phyloP scores from a whole-genome alignment of 2,329 filamentous ascomycete genomes.

The Cytospora piceae region DNA sequence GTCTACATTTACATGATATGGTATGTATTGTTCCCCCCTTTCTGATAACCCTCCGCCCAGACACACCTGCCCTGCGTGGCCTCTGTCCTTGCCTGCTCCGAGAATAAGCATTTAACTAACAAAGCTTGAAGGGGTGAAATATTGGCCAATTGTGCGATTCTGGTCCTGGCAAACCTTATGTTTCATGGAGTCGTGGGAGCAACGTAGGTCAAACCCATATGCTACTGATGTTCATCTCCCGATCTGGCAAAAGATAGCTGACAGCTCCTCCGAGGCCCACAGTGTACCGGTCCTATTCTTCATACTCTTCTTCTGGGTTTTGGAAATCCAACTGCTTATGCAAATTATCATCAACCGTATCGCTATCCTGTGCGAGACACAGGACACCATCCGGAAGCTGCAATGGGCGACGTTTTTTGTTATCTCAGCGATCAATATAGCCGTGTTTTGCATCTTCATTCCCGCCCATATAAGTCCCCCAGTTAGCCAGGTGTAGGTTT shows the following conservation, averaged over 20 bases:
- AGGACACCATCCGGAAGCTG: constrained; percentile 42
- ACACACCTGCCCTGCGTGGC: not conserved
- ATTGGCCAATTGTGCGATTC: constrained; percentile 43
- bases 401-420: constrained; percentile 51
- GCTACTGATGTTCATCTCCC: not conserved
- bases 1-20: constrained; percentile 52
- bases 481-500: constrained; percentile 37
- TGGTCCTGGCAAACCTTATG: constrained; percentile 46
- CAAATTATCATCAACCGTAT: constrained; percentile 61
- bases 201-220: constrained; percentile 32
- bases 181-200: constrained; percentile 41
- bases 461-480: constrained; percentile 44
- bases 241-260: not conserved
- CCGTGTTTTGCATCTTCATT: constrained; percentile 48
- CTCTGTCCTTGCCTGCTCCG: not conserved
- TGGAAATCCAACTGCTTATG: constrained; percentile 54
- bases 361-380: constrained; percentile 50
- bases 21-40: constrained; percentile 27
- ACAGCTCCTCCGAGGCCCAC: not conserved
- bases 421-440: constrained; percentile 55
- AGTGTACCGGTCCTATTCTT: constrained; percentile 36
- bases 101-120: not conserved
- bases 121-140: constrained; percentile 40
- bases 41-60: not conserved
- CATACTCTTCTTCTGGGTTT: constrained; percentile 46